Conservation (phyloP, 129 eudicot genomes). For the Rutidosis leptorrhynchoides region DNA sequence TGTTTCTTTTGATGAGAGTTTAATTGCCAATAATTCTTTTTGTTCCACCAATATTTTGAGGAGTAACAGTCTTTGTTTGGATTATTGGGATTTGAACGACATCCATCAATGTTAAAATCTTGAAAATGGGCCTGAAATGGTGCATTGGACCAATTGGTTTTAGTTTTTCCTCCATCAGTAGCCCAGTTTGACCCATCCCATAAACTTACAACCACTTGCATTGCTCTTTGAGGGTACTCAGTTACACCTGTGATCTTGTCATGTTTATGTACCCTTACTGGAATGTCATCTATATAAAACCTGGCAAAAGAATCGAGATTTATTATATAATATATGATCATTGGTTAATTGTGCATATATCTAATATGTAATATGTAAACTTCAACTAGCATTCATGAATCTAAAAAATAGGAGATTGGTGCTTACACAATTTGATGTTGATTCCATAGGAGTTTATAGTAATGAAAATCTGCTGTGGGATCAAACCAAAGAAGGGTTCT, state of each 20-base stretch:
- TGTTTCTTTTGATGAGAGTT: conserved; percentile 18
- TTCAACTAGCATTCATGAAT: background rate
- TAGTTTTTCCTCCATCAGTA: conserved; percentile 53
- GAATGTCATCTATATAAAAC: conserved; percentile 58
- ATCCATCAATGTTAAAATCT: conserved; percentile 49
- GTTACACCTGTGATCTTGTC: conserved; percentile 27
- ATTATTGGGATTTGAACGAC: conserved; percentile 20
- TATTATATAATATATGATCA: background rate
- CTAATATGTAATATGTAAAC: no score
- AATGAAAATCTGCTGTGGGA: conserved; percentile 63
- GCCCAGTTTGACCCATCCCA: conserved; percentile 82
- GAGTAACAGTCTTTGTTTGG: conserved; percentile 36
- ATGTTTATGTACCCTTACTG: conserved; percentile 76
- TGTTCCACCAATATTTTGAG: conserved; percentile 58
- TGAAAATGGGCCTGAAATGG: conserved; percentile 55
- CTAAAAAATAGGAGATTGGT: background rate
- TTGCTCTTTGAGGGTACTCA: conserved; percentile 52
- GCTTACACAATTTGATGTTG: conserved; percentile 65
- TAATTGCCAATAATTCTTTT: conserved; percentile 35
- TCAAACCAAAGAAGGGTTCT: conserved; percentile 73
- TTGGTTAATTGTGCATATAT: background rate
- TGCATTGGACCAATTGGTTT: conserved; percentile 44
- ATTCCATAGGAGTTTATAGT: conserved; percentile 75
- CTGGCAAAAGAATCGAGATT: conserved; percentile 28
- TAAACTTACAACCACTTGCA: conserved; percentile 54